phyloP scores from a whole-genome alignment of 805 yeast genomes.

The Candida railenensis region DNA sequence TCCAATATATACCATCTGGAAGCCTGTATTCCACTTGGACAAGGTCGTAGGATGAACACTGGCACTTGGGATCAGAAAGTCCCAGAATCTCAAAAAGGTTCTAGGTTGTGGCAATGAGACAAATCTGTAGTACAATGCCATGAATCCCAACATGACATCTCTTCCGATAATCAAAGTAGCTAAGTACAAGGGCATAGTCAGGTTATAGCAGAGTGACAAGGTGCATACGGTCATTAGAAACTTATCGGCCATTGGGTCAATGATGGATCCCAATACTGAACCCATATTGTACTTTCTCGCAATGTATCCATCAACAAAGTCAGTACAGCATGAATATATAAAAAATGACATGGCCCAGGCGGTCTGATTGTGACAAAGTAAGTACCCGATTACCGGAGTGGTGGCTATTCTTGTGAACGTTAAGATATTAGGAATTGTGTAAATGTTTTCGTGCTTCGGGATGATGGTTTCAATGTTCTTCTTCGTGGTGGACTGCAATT shows the following conservation, averaged over 20 bases:
- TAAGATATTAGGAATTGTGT: constrained; percentile 83
- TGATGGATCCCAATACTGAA: constrained; percentile 82
- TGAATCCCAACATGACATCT: constrained; percentile 68
- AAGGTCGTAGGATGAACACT: constrained; percentile 85
- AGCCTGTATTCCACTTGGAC: constrained; percentile 84
- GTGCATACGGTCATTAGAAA: constrained; percentile 85
- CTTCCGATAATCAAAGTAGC: constrained; percentile 79
- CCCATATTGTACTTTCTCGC: constrained; percentile 79
- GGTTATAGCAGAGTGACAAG: constrained; percentile 64
- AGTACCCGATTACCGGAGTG: constrained; percentile 84
- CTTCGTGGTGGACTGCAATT: constrained; percentile 4
- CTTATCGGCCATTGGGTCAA: constrained; percentile 97
- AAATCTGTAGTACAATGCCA: constrained; percentile 73
- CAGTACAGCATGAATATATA: constrained; percentile 85
- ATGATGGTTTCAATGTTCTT: constrained; percentile 4
- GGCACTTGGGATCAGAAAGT: constrained; percentile 76
- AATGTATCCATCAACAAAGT: constrained; percentile 85
- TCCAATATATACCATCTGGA: constrained; percentile 88
- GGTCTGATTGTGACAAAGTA: constrained; percentile 63
- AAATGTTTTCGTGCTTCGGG: constrained; percentile 50
- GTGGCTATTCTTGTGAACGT: constrained; percentile 78
- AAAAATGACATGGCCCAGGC: constrained; percentile 70
- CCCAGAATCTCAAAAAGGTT: constrained; percentile 71
- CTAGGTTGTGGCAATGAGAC: constrained; percentile 72
- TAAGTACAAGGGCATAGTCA: constrained; percentile 63